Conservation (phyloP, 305 asterid species). For the Fraxinus nigra region DNA sequence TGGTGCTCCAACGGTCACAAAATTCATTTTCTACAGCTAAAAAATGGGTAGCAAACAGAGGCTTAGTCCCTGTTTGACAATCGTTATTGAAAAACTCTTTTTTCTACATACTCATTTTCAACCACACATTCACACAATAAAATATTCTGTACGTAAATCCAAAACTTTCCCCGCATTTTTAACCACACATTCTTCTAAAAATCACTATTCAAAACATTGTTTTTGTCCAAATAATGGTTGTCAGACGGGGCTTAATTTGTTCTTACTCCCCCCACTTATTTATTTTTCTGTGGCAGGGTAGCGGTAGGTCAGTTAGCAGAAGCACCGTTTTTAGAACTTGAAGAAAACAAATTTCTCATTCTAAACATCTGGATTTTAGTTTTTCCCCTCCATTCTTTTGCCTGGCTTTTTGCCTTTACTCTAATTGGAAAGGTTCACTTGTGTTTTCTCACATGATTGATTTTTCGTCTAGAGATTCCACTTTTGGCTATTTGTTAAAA, state of each 20-base stretch:
- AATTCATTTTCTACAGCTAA: too few relatives aligned
- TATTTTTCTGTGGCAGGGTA: not conserved
- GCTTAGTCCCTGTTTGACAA: not conserved
- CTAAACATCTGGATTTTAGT: not conserved
- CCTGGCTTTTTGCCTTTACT: conserved; percentile 17
- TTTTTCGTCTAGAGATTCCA: conserved; percentile 8
- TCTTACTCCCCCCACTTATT: not conserved
- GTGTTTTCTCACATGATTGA: conserved; percentile 18
- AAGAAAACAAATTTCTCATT: not conserved
- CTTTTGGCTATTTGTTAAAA: not conserved
- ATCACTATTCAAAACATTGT: not conserved
- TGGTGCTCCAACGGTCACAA: too few relatives aligned
- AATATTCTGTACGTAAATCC: not conserved
- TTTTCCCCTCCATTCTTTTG: not conserved
- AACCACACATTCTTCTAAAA: not conserved
- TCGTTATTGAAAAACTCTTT: too few relatives aligned
- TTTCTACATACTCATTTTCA: not conserved
- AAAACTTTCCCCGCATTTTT: too few relatives aligned
- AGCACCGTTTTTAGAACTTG: not conserved
- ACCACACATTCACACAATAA: not conserved
- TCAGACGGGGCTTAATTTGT: not conserved
- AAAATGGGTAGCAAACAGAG: too few relatives aligned
- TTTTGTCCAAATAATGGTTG: not conserved
- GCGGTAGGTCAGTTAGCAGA: conserved; percentile 11
- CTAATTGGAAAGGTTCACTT: conserved; percentile 21